These are phyloP conservation scores for Potentilla sterilis DNA, from an alignment of 306 rosid genomes.

Conservation along the genomic window DNA sequence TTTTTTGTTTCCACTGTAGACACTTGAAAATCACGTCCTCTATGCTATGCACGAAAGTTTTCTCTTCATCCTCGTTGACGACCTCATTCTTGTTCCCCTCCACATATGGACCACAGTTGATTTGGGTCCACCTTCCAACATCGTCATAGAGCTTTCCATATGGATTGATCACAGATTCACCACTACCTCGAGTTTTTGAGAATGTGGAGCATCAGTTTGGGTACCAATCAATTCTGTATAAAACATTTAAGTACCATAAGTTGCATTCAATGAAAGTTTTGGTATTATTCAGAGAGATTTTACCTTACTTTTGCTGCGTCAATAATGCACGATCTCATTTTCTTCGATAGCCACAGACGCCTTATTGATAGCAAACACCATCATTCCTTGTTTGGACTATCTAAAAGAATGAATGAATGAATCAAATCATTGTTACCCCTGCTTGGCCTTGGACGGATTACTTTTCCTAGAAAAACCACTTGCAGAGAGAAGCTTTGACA, in stretches of 20 bases:
- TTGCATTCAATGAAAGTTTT: too few species aligned
- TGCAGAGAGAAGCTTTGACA: slow-evolving; percentile 68
- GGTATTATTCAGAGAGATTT: neutral
- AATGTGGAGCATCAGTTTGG: neutral
- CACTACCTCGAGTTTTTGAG: neutral
- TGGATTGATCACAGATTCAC: neutral
- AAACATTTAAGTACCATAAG: too few species aligned
- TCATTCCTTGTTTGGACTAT: neutral
- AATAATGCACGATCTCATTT: neutral
- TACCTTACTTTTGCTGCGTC: neutral
- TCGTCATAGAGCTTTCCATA: neutral
- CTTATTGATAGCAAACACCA: neutral
- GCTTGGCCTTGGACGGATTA: slow-evolving; percentile 21
- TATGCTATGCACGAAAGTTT: neutral
- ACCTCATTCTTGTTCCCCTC: neutral
- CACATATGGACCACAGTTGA: neutral
- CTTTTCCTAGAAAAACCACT: slow-evolving; percentile 54
- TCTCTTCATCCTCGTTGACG: neutral
- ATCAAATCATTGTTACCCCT: neutral
- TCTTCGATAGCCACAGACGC: neutral
- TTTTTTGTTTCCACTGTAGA: neutral
- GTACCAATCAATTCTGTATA: neutral
- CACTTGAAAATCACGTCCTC: neutral
- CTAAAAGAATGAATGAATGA: neutral
- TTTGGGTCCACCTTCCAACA: neutral